A percentile compares a stretch with the other conserved stretches of the same genome.
Evolutionary conservation across 345 rosid species (phyloP).

Genomic region (Hypericum perforatum): DNA sequence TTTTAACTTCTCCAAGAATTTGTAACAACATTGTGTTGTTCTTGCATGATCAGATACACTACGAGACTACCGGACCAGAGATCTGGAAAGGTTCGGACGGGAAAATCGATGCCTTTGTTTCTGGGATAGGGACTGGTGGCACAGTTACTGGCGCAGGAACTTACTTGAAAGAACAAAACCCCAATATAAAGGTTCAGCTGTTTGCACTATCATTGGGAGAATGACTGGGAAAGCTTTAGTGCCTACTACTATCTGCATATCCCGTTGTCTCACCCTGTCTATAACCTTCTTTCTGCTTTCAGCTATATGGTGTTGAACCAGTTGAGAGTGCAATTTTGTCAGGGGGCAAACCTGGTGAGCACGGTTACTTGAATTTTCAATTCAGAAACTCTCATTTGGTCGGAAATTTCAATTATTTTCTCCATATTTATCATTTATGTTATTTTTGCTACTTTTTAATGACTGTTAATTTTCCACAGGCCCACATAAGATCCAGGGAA

Average conservation of each 20-base stretch:
- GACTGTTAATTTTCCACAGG: slow-evolving; percentile 20
- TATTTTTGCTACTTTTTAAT: not conserved
- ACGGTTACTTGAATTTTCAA: not conserved
- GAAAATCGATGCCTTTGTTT: slow-evolving; percentile 50
- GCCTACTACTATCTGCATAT: too few species aligned
- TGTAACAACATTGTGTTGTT: too few species aligned
- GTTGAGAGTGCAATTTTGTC: slow-evolving; percentile 21
- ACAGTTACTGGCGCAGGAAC: slow-evolving; percentile 59
- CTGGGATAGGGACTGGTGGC: slow-evolving; percentile 90
- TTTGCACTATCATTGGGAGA: too few species aligned
- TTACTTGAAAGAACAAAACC: slow-evolving; percentile 54
- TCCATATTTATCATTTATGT: not conserved
- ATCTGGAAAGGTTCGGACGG: slow-evolving; percentile 70
- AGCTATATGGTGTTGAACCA: slow-evolving; percentile 26
- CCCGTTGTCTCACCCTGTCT: too few species aligned
- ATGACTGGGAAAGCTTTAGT: too few species aligned
- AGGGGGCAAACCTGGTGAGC: slow-evolving; percentile 20
- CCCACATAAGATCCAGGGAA: slow-evolving; percentile 45
- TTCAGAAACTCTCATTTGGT: not conserved
- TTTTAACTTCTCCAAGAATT: not conserved
- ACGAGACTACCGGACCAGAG: slow-evolving; percentile 63
- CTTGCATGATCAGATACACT: slow-evolving; percentile 41
- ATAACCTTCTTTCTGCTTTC: too few species aligned
- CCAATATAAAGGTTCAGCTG: slow-evolving; percentile 38
- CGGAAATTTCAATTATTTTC: too few species aligned